A percentile compares a stretch with the other conserved stretches of the same genome.
Evolutionary conservation across 1,284 basidiomycete genomes (phyloP).

Genomic region (Leccinum laetum): DNA sequence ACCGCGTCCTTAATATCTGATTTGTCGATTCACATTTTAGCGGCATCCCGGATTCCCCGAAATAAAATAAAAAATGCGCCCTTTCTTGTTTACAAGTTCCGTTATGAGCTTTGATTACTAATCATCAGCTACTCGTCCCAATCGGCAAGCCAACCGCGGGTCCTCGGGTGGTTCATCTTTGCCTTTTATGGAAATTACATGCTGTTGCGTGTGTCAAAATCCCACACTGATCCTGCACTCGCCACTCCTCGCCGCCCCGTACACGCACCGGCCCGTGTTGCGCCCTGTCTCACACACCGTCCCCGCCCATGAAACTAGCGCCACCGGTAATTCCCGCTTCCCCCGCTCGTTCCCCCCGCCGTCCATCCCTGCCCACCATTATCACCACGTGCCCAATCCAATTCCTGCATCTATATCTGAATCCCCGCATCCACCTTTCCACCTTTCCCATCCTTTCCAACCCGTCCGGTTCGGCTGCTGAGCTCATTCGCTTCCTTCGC

Average conservation of each 20-base stretch:
- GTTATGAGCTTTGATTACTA: conserved; percentile 34
- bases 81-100: conserved; percentile 29
- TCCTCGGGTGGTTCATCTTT: conserved; percentile 26
- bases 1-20: conserved; percentile 37
- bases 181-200: conserved; percentile 21
- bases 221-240: conserved; percentile 25
- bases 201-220: conserved; percentile 25
- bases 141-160: conserved; percentile 33
- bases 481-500: conserved; percentile 7
- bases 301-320: conserved; percentile 23
- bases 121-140: conserved; percentile 22
- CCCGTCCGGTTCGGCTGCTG: conserved; percentile 9
- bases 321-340: conserved; percentile 27
- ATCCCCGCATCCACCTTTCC: conserved; percentile 4
- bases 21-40: conserved; percentile 33
- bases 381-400: conserved; percentile 1
- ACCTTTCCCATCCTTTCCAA: neutral
- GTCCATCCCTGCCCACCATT: conserved; percentile 8
- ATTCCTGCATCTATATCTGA: neutral
- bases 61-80: conserved; percentile 14
- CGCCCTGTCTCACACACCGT: conserved; percentile 1
- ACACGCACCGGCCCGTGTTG: conserved; percentile 19
- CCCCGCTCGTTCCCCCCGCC: conserved; percentile 13
- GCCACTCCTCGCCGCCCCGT: conserved; percentile 21
- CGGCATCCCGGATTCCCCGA: conserved; percentile 31